Evolutionary conservation across 768 basidiomycete genomes (phyloP), one percentile per base, ranked within the genome.

Genomic region (Lactifluus subvellereus): DNA sequence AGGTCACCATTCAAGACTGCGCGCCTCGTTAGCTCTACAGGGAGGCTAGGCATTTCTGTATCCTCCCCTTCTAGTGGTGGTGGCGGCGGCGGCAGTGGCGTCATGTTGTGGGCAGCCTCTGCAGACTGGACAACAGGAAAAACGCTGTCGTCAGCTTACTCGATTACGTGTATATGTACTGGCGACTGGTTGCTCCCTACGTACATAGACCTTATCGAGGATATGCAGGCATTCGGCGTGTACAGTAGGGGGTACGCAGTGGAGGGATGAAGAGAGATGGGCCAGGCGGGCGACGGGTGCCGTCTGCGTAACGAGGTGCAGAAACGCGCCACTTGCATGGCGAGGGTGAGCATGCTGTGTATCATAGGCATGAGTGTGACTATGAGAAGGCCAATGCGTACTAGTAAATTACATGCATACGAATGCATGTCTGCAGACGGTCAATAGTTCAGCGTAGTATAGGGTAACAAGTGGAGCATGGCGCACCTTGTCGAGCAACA

Each of bases 281-380:
- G 55, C 51, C 70, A 89, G 72, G 60, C 89, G 80, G 3, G 87
- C 86, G 49, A 80, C 74, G 43, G 88, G 79, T 13, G 84, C 87
- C 22, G 78, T 75, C 47, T 91, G 76, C 5, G 82, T 75, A n/a
- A 86, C 73, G 14, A 89, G 70, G 64, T 87, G 86, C 13, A 88
- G 76, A 68, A 93, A 93, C 18, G 88, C 85, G 18, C 86, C 88
- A 0, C 83, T 70, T 87, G 87, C 78, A 92, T 81, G 38, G 82
- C 80, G 30, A 85, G 76, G 32, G 77, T 74, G 62, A 90, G 84
- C 35, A 81, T 80, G 50, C 89, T 92, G 27, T 43, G 43, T 9
- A 47, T 48, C 11, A 64, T 30, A 54, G 49, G 58, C 45, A 6
- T 9, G 10, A 38, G 33, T 10, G 57, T 54, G 42, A 14, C 20